Base-by-base conservation (phyloP, 495 filamentous ascomycete species). In the Evansstolkia leycettana region DNA sequence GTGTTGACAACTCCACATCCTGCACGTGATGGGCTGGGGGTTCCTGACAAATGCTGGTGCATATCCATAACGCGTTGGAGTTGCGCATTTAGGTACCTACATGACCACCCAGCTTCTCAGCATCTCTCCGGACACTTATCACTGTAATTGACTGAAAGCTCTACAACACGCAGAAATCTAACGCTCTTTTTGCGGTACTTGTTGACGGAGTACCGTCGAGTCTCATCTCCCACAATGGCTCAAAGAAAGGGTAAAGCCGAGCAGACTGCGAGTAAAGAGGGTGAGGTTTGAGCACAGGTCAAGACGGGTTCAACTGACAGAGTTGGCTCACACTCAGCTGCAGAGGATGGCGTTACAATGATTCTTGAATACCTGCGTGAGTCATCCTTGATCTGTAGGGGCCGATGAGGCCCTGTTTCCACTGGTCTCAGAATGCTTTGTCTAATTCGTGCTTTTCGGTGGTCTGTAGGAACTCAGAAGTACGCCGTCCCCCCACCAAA, bases 321-420 rank as follows among this genome's bases (percentile, higher is more conserved):
- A 44, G 46, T 38, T 51, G 62, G 25, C 14, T 7, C 19, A 31
- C 12, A 12, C 31, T n/a, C 20, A 60, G 56, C 48, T 36, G 30
- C 34, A n/a, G 33, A 47, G 15, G 29, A 48, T 48, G 50, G 51
- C 17, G 20, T 41, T 28, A 28, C 44, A 12, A 52, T 65, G 41
- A 65, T 80, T 17, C 57, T 73, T 6, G 59, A 70, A 18, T 80
- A 80, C 42, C 62, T 80, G 14, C 69, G 75, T 77, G 50, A 54
- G 67, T 59, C n/a, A n/a, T n/a, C n/a, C n/a, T n/a, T n/a, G n/a
- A n/a, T n/a, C n/a, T n/a, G n/a, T n/a, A n/a, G n/a, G n/a, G n/a
- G n/a, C n/a, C n/a, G n/a, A n/a, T n/a, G n/a, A n/a, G n/a, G n/a
- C 28, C 19, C 19, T 28, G 23, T 6, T 24, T 2, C 33, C 10